Evolutionary conservation across 768 basidiomycete species (phyloP).

Genomic region (Macrolepiota dolichaula): DNA sequence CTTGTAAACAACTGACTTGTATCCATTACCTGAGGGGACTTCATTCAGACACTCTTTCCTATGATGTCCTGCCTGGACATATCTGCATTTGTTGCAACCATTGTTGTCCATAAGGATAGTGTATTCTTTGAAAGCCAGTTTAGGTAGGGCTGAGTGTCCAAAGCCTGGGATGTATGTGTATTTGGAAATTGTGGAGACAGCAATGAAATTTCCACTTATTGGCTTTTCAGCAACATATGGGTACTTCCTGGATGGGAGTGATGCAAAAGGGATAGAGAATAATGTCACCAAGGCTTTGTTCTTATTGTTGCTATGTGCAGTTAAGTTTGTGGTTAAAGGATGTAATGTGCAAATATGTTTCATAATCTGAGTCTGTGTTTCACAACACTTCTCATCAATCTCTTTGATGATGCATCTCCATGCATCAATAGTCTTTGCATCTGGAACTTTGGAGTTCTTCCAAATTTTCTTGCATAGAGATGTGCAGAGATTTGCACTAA

Average conservation of each 20-base stretch:
- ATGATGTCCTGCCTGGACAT: background rate
- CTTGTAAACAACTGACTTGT: background rate
- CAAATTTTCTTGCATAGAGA: background rate
- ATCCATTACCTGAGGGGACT: background rate
- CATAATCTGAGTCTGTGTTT: background rate
- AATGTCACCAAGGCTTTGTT: no score
- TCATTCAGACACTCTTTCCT: background rate
- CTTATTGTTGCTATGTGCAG: background rate
- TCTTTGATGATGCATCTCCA: background rate
- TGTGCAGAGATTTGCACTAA: background rate
- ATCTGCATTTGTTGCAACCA: constrained; percentile 1
- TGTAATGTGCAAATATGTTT: background rate
- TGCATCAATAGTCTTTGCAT: background rate
- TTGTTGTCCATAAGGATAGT: background rate
- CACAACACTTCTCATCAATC: background rate
- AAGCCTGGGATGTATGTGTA: background rate
- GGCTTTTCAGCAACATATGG: background rate
- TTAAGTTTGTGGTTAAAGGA: background rate
- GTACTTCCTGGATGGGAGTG: background rate
- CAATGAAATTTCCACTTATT: background rate
- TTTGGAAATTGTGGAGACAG: background rate
- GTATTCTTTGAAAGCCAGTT: background rate
- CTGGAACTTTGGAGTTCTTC: background rate
- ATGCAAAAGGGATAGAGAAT: background rate
- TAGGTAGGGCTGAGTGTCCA: background rate